Conservation (phyloP, 2,329 filamentous ascomycete genomes). For the Paramyrothecium sp. region DNA sequence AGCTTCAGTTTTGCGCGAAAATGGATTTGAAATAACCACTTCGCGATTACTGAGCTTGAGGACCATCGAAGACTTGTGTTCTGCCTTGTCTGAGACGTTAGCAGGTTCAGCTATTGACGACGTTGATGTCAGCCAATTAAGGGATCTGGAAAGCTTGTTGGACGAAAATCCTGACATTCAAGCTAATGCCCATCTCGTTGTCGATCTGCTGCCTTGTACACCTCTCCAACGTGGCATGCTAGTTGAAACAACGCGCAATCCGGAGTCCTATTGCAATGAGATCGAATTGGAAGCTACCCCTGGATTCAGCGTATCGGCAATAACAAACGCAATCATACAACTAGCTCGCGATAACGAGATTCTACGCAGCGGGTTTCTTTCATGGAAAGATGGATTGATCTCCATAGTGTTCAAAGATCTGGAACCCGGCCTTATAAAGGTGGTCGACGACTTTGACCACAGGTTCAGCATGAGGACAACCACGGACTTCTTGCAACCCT, state of each 20-base stretch:
- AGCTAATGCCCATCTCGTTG: conserved; percentile 22
- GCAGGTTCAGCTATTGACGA: background rate
- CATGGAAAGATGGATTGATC: conserved; percentile 37
- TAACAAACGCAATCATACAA: conserved; percentile 47
- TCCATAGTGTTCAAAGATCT: conserved; percentile 59
- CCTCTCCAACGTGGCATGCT: conserved; percentile 79
- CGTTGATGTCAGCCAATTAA: conserved; percentile 13
- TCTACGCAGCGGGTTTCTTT: conserved; percentile 71
- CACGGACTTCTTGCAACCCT: conserved; percentile 36
- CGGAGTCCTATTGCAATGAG: conserved; percentile 73
- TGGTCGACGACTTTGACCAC: conserved; percentile 34
- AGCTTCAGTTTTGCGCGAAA: conserved; percentile 60
- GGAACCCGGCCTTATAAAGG: conserved; percentile 37
- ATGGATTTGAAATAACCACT: conserved; percentile 55
- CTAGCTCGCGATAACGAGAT: conserved; percentile 61
- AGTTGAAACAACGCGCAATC: conserved; percentile 62
- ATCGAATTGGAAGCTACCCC: conserved; percentile 60
- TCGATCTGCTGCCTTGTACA: conserved; percentile 61
- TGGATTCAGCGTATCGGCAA: conserved; percentile 26
- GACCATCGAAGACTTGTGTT: conserved; percentile 32
- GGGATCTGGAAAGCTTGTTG: conserved; percentile 13
- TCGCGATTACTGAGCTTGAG: conserved; percentile 60
- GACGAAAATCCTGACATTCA: conserved; percentile 10
- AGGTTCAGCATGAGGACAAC: conserved; percentile 23
- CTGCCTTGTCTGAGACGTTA: conserved; percentile 8